A percentile compares a stretch with the other conserved stretches of the same genome.
Evolutionary conservation across 73 alveolate species (phyloP).

Genomic region (Symbiodinium natans): DNA sequence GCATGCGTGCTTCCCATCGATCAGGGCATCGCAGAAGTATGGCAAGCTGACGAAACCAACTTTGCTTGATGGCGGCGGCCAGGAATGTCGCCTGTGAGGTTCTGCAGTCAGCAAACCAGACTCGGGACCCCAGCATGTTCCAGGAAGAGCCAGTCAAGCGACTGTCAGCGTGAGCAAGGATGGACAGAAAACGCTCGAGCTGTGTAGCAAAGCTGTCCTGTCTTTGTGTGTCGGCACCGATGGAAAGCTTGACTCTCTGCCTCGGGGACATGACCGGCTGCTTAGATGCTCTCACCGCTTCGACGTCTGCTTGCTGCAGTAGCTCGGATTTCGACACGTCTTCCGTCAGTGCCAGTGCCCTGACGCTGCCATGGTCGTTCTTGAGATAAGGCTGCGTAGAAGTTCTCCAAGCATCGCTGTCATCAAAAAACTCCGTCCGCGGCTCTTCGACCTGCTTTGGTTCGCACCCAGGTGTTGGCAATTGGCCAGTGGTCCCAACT

Average conservation of each 20-base stretch:
- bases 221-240: too few relatives aligned
- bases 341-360: too few relatives aligned
- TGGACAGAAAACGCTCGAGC: background rate
- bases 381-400: too few relatives aligned
- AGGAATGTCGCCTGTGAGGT: background rate
- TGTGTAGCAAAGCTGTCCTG: background rate
- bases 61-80: background rate
- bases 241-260: background rate
- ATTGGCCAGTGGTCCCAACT: too few relatives aligned
- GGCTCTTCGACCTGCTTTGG: background rate
- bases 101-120: background rate
- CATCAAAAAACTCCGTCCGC: background rate
- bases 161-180: background rate
- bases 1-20: background rate
- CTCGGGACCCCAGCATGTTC: background rate
- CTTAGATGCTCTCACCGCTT: background rate
- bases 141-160: background rate
- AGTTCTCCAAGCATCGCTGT: background rate
- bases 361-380: too few relatives aligned
- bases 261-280: background rate
- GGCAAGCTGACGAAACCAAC: background rate
- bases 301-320: background rate
- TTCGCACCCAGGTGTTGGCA: background rate
- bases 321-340: too few relatives aligned
- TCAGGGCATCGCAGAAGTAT: background rate